These are phyloP conservation scores for Ensete glaucum DNA, from an alignment of 176 grass and related monocot species.

Conservation along the genomic window DNA sequence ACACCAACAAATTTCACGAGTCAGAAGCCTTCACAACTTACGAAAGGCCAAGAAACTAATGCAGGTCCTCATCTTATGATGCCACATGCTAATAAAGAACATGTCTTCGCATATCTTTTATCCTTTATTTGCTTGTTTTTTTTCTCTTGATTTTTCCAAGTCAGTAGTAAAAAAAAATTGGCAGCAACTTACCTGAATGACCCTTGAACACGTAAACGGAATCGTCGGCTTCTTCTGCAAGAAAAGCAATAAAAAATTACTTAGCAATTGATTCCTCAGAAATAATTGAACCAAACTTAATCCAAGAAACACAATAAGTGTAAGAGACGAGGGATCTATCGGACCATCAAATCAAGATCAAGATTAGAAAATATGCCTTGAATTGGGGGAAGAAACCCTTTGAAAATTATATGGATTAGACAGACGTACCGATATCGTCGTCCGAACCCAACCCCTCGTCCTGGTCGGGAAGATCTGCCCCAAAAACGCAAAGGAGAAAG, in stretches of 20 bases:
- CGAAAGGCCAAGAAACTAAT: neutral
- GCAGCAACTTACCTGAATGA: constrained; percentile 15
- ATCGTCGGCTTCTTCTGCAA: constrained; percentile 25
- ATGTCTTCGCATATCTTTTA: neutral
- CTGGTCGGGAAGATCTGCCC: constrained; percentile 51
- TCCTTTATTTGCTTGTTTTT: neutral
- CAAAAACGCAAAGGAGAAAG: neutral
- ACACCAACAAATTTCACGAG: constrained; percentile 21
- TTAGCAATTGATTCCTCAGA: neutral
- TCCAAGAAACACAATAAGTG: neutral
- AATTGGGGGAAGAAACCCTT: neutral
- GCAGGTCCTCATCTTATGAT: neutral
- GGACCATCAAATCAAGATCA: too few relatives aligned
- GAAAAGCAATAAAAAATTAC: neutral
- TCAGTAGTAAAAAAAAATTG: neutral
- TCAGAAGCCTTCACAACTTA: neutral
- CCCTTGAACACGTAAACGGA: constrained; percentile 4
- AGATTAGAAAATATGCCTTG: neutral
- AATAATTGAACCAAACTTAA: neutral
- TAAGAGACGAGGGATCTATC: neutral
- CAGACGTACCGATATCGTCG: constrained; percentile 21
- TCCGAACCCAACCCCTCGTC: constrained; percentile 31
- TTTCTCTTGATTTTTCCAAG: neutral
- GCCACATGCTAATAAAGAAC: neutral
- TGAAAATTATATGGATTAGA: neutral